A percentile compares a stretch with the other conserved stretches of the same genome.
phyloP scores from a whole-genome alignment of 495 filamentous ascomycete genomes.

The Durotheca rogersii region DNA sequence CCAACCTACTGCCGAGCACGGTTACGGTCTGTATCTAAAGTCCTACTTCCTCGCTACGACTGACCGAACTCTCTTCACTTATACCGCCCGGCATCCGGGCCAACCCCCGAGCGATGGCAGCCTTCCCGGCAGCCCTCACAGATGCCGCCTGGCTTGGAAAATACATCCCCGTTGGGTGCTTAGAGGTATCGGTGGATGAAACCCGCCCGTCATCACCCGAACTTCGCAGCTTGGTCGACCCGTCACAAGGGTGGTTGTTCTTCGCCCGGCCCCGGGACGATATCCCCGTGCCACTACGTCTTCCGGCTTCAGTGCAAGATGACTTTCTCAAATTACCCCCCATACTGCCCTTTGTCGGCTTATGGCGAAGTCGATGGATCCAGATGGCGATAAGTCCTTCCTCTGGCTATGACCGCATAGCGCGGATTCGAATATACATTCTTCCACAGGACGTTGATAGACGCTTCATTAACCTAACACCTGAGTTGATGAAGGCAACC shows the following conservation, averaged over 20 bases:
- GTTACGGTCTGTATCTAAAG: not conserved
- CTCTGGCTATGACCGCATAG: conserved; percentile 13
- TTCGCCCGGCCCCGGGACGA: conserved; percentile 19
- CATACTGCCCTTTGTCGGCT: conserved; percentile 28
- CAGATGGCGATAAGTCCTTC: conserved; percentile 38
- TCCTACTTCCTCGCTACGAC: not conserved
- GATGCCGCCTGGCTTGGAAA: conserved; percentile 16
- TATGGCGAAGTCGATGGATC: conserved; percentile 45
- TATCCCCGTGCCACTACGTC: conserved; percentile 1
- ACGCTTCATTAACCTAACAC: conserved; percentile 41
- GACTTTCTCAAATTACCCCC: conserved; percentile 29
- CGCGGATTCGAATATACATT: conserved; percentile 60
- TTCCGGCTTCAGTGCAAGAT: conserved; percentile 34
- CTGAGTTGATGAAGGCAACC: conserved; percentile 45
- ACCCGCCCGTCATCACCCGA: conserved; percentile 1
- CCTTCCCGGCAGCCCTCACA: conserved; percentile 6
- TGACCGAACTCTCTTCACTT: not conserved
- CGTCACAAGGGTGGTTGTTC: conserved; percentile 24
- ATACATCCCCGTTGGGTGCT: conserved; percentile 42
- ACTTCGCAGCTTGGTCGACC: conserved; percentile 2
- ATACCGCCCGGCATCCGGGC: not conserved
- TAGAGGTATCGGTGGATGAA: conserved; percentile 24
- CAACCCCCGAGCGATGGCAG: not conserved
- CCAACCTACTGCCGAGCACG: not conserved
- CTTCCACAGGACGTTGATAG: conserved; percentile 67